Evolutionary conservation across 306 rosid species (phyloP), one percentile per base, ranked within the genome.

Genomic region (Pyrus betulifolia): DNA sequence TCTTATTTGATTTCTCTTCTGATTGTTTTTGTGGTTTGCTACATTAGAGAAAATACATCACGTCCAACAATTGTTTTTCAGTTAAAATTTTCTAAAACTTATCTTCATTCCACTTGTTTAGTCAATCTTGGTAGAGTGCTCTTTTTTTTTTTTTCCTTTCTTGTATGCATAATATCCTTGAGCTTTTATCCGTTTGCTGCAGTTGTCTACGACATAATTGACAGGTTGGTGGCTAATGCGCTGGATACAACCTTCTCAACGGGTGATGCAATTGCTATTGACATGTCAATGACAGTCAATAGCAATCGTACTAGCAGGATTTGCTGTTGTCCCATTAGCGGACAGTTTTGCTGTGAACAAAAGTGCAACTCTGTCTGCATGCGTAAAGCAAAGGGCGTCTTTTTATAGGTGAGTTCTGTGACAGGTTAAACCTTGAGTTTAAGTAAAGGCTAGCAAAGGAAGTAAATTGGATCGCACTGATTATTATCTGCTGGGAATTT

Each of bases 221-320:
- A 25, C 85, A 93, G 98, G 97, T 60, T 88, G 86, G 97, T 88
- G 76, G 91, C 97, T 31, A 88, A 85, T 78, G 96, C 92, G 46
- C 77, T 91, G 70, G 91, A 86, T 46, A 74, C 81, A 28, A 86
- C 82, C 27, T 91, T 91, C 84, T 82, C 97, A 2, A 91, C 78
- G 85, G 97, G 98, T 8, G 98, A 91, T 77, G 85, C 98, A 74
- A 93, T 93, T 7, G 97, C 98, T 46, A 93, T 91, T 72, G 97
- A 93, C 86, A 88, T 88, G 94, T 93, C 90, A 67, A 90, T 93
- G 98, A 93, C 96, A 30, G 93, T 82, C 75, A 76, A 74, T 76
- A 77, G 97, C 96, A 35, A 87, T 90, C 80, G 67, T 93, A 79
- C 82, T 91, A 31, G 90, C 93, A 5, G 97, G 98, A 82, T 78